Evolutionary conservation across 371 early-diverging fungal genomes (phyloP).

Genomic region (Mucor plumbeus): DNA sequence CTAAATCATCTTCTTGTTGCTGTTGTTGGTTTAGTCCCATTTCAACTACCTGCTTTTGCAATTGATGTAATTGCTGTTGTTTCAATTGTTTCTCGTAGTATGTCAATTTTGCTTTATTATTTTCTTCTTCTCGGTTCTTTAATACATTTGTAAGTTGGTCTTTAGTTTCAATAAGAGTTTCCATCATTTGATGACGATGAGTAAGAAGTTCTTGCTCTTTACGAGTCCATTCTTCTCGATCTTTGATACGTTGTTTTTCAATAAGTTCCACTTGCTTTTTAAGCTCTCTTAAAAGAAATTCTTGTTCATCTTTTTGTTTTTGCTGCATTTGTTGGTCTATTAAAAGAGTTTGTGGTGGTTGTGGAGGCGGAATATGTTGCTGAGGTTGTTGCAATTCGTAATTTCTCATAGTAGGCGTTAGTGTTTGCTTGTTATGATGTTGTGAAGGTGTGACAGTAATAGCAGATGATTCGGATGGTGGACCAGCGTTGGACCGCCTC

Average conservation of each 20-base stretch:
- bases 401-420: not conserved
- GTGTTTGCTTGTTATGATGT: not conserved
- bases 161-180: slow-evolving; percentile 2
- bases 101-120: not conserved
- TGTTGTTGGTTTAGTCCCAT: not conserved
- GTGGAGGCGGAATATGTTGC: not conserved
- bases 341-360: not conserved
- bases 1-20: not conserved
- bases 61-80: slow-evolving; percentile 3
- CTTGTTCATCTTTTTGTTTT: slow-evolving; percentile 2
- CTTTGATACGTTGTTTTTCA: slow-evolving; percentile 20
- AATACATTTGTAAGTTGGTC: not conserved
- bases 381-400: not conserved
- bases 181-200: slow-evolving; percentile 9
- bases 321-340: not conserved
- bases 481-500: not conserved
- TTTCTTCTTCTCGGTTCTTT: slow-evolving; percentile 5
- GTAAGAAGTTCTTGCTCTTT: slow-evolving; percentile 16
- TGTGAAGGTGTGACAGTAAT: slow-evolving; percentile 1
- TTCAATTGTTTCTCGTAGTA: slow-evolving; percentile 8
- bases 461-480: slow-evolving; percentile 9
- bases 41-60: slow-evolving; percentile 1
- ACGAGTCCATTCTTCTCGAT: slow-evolving; percentile 21
- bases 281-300: slow-evolving; percentile 3
- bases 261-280: slow-evolving; percentile 15